Base-by-base conservation (phyloP, 495 filamentous ascomycete genomes). In the Cryomyces minteri region DNA sequence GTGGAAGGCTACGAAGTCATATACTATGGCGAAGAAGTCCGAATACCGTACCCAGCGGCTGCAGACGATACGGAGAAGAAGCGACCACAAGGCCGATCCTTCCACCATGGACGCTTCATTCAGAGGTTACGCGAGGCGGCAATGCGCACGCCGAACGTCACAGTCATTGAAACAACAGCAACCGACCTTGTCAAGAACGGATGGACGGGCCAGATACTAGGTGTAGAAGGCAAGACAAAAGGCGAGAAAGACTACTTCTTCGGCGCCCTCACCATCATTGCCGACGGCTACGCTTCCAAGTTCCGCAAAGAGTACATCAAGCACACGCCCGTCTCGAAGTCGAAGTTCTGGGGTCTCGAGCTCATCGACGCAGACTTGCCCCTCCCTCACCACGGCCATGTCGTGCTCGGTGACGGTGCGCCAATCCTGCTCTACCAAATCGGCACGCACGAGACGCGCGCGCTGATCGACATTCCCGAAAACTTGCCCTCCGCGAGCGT, bases 351-450 rank as follows among this genome's bases (percentile, higher is more conserved):
- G 67, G 90, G 77, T 6, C 70, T 98, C 29, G 90, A 98, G 58
- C 71, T 98, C 30, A 82, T 87, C 55, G 88, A 98, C 59, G 82
- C 80, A 31, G 66, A 73, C 12, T 73, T 96, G 3, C 85, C 88
- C 4, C 62, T 62, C 25, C 74, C 79, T 4, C 61, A 72, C 49
- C 79, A 82, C 61, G 90, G 90, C 12, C 88, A 93, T 58, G 88
- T 98, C 43, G 66, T 95, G 34, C 77, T 98, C 46, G 80, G 81
- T 47, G 74, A 82, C 45, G 70, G 72, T 31, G 72, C 79, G 5
- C 88, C 88, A 1, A 79, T 94, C 39, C 77, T 98, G 14, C 72
- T 98, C 48, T 98, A 98, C 68, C 90, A 96, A 65, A 98, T 98
- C 62, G 88, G 92, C 53, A 82, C 84, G 9, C 85, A 81, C 65